A percentile compares a stretch with the other conserved stretches of the same genome.
Evolutionary conservation across 768 basidiomycete species (phyloP).

Genomic region (Rhizopogon vesiculosus): DNA sequence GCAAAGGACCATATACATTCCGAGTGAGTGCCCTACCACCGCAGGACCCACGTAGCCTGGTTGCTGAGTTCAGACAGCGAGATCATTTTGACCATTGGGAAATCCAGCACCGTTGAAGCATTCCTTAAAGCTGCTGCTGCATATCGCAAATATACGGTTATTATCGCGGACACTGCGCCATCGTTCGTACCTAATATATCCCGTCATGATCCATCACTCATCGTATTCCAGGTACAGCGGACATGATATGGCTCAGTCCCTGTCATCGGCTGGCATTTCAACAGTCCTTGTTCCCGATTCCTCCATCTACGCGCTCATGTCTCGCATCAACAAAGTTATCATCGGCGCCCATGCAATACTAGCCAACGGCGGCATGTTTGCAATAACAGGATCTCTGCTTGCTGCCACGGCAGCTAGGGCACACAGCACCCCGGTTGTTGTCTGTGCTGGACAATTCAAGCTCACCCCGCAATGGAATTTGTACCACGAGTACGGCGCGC

Average conservation of each 20-base stretch:
- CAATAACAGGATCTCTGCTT: conserved; percentile 78
- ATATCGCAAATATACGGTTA: conserved; percentile 89
- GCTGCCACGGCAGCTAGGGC: conserved; percentile 84
- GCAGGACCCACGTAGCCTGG: not conserved
- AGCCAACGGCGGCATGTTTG: conserved; percentile 95
- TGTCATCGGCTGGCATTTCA: conserved; percentile 77
- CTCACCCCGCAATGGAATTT: conserved; percentile 88
- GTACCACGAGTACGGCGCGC: conserved; percentile 80
- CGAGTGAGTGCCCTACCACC: conserved; percentile 59
- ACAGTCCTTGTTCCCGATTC: conserved; percentile 98
- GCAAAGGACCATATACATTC: conserved; percentile 96
- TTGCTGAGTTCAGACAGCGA: conserved; percentile 48
- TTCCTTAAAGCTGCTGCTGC: conserved; percentile 91
- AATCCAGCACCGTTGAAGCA: conserved; percentile 89
- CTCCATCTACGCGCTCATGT: conserved; percentile 93
- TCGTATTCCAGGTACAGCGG: conserved; percentile 64
- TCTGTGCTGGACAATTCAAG: conserved; percentile 96
- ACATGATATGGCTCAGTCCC: conserved; percentile 74
- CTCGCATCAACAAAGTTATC: conserved; percentile 94
- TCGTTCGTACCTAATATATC: conserved; percentile 49
- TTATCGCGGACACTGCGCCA: conserved; percentile 93
- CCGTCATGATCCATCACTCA: conserved; percentile 4
- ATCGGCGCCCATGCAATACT: conserved; percentile 94
- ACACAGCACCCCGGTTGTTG: conserved; percentile 89
- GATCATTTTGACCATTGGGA: conserved; percentile 91